Conservation (phyloP, 1,284 basidiomycete genomes). For the Fomitopsis pinicola region DNA sequence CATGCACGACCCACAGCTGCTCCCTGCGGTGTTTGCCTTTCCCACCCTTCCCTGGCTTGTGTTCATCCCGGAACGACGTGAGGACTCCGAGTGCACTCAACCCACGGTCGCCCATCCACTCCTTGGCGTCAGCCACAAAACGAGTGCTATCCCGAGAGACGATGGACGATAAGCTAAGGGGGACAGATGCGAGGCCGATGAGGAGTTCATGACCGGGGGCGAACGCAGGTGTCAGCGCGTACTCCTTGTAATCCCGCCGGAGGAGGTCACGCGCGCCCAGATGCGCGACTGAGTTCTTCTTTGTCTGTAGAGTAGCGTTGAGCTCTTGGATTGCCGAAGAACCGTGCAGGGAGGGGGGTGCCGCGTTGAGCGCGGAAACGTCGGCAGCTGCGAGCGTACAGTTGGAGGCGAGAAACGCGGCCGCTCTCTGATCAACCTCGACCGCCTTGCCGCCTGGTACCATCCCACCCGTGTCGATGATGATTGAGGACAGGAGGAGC, state of each 20-base stretch:
- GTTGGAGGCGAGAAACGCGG: conserved; percentile 30
- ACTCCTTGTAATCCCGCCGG: conserved; percentile 92
- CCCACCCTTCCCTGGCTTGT: conserved; percentile 38
- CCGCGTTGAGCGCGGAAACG: background rate
- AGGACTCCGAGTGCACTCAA: conserved; percentile 74
- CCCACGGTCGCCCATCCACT: conserved; percentile 63
- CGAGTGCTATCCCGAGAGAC: conserved; percentile 30
- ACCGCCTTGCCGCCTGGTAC: conserved; percentile 76
- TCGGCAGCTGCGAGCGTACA: conserved; percentile 3
- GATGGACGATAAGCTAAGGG: conserved; percentile 58
- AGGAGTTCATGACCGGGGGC: conserved; percentile 32
- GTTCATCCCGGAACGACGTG: conserved; percentile 54
- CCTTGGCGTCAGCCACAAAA: conserved; percentile 45
- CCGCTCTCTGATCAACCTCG: conserved; percentile 37
- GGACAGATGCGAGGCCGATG: conserved; percentile 79
- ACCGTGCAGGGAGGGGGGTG: conserved; percentile 20
- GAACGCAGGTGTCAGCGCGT: conserved; percentile 45
- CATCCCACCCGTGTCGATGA: conserved; percentile 82
- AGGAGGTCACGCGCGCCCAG: conserved; percentile 77
- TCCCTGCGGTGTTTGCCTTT: conserved; percentile 67
- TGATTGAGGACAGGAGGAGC: conserved; percentile 75
- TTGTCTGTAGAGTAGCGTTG: conserved; percentile 43
- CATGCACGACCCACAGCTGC: conserved; percentile 57
- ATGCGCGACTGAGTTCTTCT: conserved; percentile 70
- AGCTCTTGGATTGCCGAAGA: conserved; percentile 43